Evolutionary conservation across 805 yeast species (phyloP), one percentile per base, ranked within the genome.

Genomic region (Blastobotrys chiropterorum): DNA sequence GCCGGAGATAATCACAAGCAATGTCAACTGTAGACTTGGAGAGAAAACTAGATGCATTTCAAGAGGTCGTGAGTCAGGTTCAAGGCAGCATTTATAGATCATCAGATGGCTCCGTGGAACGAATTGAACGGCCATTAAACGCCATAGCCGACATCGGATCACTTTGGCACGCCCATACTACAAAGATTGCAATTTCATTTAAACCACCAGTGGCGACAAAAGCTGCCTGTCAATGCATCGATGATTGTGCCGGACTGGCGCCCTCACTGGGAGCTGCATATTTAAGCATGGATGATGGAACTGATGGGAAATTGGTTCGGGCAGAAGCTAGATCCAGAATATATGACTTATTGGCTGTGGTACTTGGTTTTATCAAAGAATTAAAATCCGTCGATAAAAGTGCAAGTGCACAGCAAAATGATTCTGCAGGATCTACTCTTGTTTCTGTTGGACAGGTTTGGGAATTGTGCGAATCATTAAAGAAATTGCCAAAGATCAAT

Each of bases 161-260:
- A 52, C 69, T 88, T 40, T 72, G 84, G 6, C 82, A 76, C 64
- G 90, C 96, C 0, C 90, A 86, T 63, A 74, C 84, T 1, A 88
- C 96, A 2, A 87, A 87, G 63, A 71, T 86, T 3, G 90, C 90
- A 1, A 75, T 85, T 22, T 78, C 84, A 0, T 85, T 81, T 70
- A 81, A 80, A 59, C 82, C 86, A 1, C 81, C 82, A 1, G 74
- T 78, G 43, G 68, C 73, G 19, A 62, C 67, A 0, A 71, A 70
- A 47, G 80, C 85, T 1, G 82, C 83, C 0, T 71, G 65, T 54
- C 69, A 67, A 11, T 79, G 82, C 21, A 56, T 80, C 3, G 73
- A 72, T 51, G 78, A 79, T 38, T 63, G 75, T 3, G 69, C 78
- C 0, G 72, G 74, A 47, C 66, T 75, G 13, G 57, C 73, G n/a